Evolutionary conservation across 2,329 filamentous ascomycete genomes (phyloP), one percentile per base, ranked within the genome.

Genomic region (Colletotrichum caudatum): DNA sequence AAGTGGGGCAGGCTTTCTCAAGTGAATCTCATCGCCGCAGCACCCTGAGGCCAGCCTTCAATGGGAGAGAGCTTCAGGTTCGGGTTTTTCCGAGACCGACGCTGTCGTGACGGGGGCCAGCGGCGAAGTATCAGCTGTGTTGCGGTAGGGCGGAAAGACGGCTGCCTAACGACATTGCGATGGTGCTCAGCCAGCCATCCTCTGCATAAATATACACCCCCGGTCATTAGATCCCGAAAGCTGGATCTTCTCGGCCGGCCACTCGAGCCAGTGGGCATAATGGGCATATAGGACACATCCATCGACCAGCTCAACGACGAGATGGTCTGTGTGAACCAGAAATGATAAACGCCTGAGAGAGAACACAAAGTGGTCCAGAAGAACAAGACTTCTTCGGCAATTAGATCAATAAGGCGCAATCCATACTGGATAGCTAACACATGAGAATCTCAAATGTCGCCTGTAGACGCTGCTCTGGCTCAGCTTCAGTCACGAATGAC

Each of bases 141-240:
- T 16, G 20, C 20, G 5, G 54, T 3, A 12, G 12, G 12, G 12
- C 6, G 2, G 5, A 6, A 57, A 23, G 20, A 5, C 53, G 6
- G 12, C 7, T 8, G 6, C 7, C 7, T 2, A 11, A 54, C 8
- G 14, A 11, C 16, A 18, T 3, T 26, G 11, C 2, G 3, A 18
- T 33, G 5, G 37, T 18, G 3, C 46, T 72, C 57, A 72, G 23
- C 62, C 44, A 26, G 62, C 66, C 16, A 70, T 66, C 41, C 51
- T 62, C 12, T 44, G 62, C 8, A 71, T 77, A 1, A 78, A 74
- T 69, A 76, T 65, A 76, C 75, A 59, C 78, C 77, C 77, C 66
- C 64, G 63, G 64, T 79, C 71, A 3, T 74, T 66, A 33, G 64
- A 35, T 3, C 16, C 58, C 2, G 53, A 35, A 0, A 23, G 51